Base-by-base conservation (phyloP, 1,284 basidiomycete species). In the Chalciporus sp. region DNA sequence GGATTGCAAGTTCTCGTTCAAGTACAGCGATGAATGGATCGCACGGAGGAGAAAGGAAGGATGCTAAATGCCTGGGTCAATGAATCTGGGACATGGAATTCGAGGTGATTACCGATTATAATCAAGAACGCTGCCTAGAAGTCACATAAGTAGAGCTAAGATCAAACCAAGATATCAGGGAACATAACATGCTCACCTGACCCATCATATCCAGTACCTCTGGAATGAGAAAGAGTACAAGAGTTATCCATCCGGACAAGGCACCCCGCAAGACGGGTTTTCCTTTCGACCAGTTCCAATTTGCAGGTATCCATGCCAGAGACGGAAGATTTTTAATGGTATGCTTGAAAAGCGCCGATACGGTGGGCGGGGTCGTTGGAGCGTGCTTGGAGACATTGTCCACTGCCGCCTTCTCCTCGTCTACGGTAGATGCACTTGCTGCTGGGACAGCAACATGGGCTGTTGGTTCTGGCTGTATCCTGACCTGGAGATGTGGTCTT, bases 231-330 rank as follows among this genome's bases (percentile, higher is more conserved):
- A 91, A 82, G 11, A 91, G 66, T 16, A 92, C 61, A 14, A 81
- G 66, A 20, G 81, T 74, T 5, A 88, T 65, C 86, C 88, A 92
- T 20, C 79, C 86, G 1, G 83, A 74, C 42, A 87, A 51, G 2
- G 86, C 80, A 58, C 82, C 81, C 45, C 90, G 81, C 28, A 92
- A 70, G 12, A 80, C 82, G 5, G 86, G 84, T 67, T 89, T 88
- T 61, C 85, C 59, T 59, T 82, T 85, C 7, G 80, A 71, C 79
- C 79, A 85, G 0, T 70, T 80, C 66, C 72, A 80, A 57, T 85
- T 87, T 16, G 67, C 70, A 3, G 75, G 74, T 31, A 88, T 79
- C 87, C 88, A 90, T 47, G 68, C 65, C 29, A 85, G 59, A 33
- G 52, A 42, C 10, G 49, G n/a, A 1, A 67, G 72, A 17, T 74